Evolutionary conservation across 805 yeast species (phyloP).

Genomic region (Lachancea lanzarotensis): DNA sequence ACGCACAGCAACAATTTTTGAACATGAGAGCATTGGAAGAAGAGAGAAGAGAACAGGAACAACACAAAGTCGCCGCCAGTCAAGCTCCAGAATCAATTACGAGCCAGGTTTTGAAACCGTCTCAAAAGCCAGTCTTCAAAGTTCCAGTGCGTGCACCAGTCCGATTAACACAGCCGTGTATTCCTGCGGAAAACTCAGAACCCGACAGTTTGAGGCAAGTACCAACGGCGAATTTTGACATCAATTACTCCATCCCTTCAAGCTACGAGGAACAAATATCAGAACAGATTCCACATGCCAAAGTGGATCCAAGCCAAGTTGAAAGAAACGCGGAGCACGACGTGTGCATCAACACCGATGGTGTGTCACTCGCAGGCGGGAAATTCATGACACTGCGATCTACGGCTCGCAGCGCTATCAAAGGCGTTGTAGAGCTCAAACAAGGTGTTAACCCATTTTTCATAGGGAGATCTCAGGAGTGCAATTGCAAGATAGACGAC

Average conservation of each 20-base stretch:
- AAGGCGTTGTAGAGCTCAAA: slow-evolving; percentile 48
- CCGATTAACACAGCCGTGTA: slow-evolving; percentile 26
- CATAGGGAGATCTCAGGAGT: slow-evolving; percentile 64
- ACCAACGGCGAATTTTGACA: slow-evolving; percentile 7
- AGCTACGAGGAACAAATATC: slow-evolving; percentile 2
- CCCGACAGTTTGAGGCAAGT: slow-evolving; percentile 7
- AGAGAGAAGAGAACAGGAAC: slow-evolving; percentile 10
- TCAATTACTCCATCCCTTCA: not conserved
- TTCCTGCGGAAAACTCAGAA: slow-evolving; percentile 4
- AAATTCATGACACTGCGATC: slow-evolving; percentile 59
- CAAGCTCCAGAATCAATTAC: slow-evolving; percentile 2
- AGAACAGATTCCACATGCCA: not conserved
- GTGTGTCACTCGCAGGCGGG: slow-evolving; percentile 32
- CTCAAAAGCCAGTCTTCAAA: slow-evolving; percentile 21
- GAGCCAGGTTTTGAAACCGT: not conserved
- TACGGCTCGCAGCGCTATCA: slow-evolving; percentile 39
- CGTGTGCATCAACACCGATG: slow-evolving; percentile 3
- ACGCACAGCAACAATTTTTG: slow-evolving; percentile 27
- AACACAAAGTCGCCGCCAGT: slow-evolving; percentile 1
- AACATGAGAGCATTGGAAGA: slow-evolving; percentile 18
- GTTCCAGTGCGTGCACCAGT: slow-evolving; percentile 25
- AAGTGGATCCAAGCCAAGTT: not conserved
- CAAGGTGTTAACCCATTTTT: slow-evolving; percentile 62
- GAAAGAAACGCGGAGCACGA: not conserved
- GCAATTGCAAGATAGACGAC: slow-evolving; percentile 60